Conservation (phyloP, 139 green algal species). For the Coelastrella sp. region DNA sequence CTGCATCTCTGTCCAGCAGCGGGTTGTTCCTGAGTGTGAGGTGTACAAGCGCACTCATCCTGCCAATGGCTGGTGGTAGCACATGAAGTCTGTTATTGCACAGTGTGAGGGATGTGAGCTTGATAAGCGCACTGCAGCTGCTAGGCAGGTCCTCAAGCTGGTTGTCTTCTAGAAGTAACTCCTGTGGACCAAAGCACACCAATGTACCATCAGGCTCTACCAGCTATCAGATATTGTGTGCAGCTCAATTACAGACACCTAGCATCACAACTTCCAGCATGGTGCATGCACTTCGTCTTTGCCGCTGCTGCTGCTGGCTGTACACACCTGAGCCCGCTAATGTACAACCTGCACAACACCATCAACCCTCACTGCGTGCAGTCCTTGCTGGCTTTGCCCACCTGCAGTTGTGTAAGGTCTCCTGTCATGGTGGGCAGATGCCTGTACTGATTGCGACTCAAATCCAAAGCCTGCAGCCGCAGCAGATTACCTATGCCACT, state of each 20-base stretch:
- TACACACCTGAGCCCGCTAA: background rate
- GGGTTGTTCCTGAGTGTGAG: constrained; percentile 42
- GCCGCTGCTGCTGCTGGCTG: too few relatives aligned
- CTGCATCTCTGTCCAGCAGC: constrained; percentile 24
- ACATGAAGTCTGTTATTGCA: constrained; percentile 41
- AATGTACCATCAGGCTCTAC: background rate
- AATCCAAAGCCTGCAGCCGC: constrained; percentile 38
- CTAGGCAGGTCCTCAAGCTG: constrained; percentile 44
- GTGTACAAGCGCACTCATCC: constrained; percentile 17
- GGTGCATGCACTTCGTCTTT: too few relatives aligned
- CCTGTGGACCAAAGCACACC: constrained; percentile 5
- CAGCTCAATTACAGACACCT: background rate
- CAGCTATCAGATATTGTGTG: background rate
- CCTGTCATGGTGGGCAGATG: constrained; percentile 44
- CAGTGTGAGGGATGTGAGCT: constrained; percentile 32
- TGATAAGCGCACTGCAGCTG: constrained; percentile 17
- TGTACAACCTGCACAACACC: background rate
- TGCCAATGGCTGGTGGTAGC: constrained; percentile 29
- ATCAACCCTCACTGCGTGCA: background rate
- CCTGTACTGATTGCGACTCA: constrained; percentile 47
- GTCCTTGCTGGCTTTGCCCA: background rate
- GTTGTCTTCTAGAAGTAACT: constrained; percentile 43
- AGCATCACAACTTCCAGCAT: too few relatives aligned
- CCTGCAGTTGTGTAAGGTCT: constrained; percentile 46
- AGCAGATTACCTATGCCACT: constrained; percentile 44